These are phyloP conservation scores for Termitomyces sp. DNA, from an alignment of 768 basidiomycete species.

Conservation along the genomic window DNA sequence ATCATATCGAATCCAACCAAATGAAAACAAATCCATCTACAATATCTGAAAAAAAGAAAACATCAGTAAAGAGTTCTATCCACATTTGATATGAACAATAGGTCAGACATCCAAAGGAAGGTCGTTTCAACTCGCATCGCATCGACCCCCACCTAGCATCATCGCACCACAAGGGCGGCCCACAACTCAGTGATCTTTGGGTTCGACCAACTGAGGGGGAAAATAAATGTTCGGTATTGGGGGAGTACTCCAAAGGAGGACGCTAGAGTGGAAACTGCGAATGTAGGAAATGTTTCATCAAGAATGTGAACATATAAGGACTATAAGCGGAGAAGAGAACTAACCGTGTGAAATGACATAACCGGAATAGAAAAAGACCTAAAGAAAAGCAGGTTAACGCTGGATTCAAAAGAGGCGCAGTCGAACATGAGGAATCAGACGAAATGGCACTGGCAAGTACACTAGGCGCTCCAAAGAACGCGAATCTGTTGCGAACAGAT, in stretches of 20 bases:
- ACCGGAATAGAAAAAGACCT: neutral
- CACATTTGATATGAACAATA: neutral
- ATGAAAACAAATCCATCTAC: neutral
- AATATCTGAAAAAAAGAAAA: neutral
- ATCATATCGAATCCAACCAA: too few species aligned
- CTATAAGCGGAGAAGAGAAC: neutral
- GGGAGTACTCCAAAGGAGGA: constrained; percentile 72
- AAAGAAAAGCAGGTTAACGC: neutral
- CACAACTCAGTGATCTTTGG: constrained; percentile 59
- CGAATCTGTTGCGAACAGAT: constrained; percentile 76
- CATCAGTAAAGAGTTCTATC: neutral
- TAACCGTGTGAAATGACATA: neutral
- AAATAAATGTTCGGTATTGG: constrained; percentile 63
- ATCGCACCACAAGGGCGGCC: constrained; percentile 71
- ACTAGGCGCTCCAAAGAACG: constrained; percentile 54
- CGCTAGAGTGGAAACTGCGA: constrained; percentile 87
- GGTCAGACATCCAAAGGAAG: constrained; percentile 93
- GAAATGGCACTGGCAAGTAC: constrained; percentile 89
- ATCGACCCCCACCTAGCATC: constrained; percentile 72
- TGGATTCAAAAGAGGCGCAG: constrained; percentile 4
- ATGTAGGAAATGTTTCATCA: constrained; percentile 66
- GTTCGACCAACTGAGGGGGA: constrained; percentile 71
- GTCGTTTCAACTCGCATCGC: constrained; percentile 64
- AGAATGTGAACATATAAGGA: constrained; percentile 12
- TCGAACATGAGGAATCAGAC: constrained; percentile 53